Evolutionary conservation across 1,284 basidiomycete species (phyloP).

Genomic region (Sporisorium exsertum): DNA sequence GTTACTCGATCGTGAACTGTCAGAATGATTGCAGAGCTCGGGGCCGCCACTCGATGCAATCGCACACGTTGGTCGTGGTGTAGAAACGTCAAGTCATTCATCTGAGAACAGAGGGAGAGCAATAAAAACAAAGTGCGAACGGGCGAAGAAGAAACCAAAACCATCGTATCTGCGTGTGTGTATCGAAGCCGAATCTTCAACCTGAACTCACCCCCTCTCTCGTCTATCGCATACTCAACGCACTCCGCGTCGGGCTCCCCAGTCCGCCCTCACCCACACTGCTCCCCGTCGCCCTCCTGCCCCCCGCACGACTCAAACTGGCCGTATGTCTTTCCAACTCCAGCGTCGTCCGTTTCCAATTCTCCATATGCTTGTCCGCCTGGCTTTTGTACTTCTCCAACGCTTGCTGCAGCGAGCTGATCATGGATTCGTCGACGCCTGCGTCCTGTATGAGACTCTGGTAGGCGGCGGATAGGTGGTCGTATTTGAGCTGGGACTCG

Average conservation of each 20-base stretch:
- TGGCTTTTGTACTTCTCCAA: constrained; percentile 56
- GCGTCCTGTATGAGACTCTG: constrained; percentile 45
- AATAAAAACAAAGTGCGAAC: background rate
- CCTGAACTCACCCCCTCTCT: background rate
- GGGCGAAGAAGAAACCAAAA: background rate
- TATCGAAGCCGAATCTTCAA: background rate
- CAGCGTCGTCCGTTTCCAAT: constrained; percentile 44
- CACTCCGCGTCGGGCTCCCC: constrained; percentile 24
- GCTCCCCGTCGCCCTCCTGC: constrained; percentile 17
- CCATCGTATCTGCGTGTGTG: constrained; percentile 2
- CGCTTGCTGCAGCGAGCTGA: constrained; percentile 39
- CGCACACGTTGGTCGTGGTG: background rate
- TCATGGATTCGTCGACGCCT: constrained; percentile 52
- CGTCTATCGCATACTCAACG: constrained; percentile 20
- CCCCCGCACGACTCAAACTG: constrained; percentile 16
- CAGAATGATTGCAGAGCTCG: constrained; percentile 8
- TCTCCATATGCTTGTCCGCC: constrained; percentile 56
- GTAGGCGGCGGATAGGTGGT: constrained; percentile 50
- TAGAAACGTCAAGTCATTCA: background rate
- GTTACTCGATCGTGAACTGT: constrained; percentile 60
- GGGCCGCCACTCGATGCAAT: background rate
- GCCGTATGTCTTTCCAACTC: constrained; percentile 46
- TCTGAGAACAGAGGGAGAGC: background rate
- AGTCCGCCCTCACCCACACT: constrained; percentile 28
- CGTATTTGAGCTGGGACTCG: constrained; percentile 76